These are phyloP conservation scores for Metschnikowia cerradonensis DNA, from an alignment of 805 yeast species.

Conservation along the genomic window DNA sequence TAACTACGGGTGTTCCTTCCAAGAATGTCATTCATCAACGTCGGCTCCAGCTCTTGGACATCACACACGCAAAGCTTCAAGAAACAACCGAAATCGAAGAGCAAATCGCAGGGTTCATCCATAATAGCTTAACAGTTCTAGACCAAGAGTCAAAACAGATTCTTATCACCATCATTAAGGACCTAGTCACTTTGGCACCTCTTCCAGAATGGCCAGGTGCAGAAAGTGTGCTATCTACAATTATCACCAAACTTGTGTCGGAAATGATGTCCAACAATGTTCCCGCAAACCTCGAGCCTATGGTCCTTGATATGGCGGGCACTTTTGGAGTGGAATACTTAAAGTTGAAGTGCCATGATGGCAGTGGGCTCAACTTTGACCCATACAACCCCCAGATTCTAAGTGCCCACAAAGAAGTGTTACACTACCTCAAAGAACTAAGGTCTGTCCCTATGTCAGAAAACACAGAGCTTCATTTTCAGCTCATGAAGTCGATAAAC, in stretches of 20 bases:
- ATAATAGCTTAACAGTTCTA: conserved; percentile 3
- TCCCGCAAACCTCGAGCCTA: conserved; percentile 9
- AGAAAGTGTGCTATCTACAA: conserved; percentile 23
- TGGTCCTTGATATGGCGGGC: conserved; percentile 8
- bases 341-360: background rate
- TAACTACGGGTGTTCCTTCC: conserved; percentile 8
- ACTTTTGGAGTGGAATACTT: conserved; percentile 6
- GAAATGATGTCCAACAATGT: conserved; percentile 2
- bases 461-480: conserved; percentile 4
- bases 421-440: conserved; percentile 3
- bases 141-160: conserved; percentile 8
- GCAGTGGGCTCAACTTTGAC: background rate
- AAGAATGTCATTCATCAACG: conserved; percentile 6
- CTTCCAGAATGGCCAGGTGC: conserved; percentile 63
- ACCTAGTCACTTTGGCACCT: conserved; percentile 46
- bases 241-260: background rate
- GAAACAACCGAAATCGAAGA: conserved; percentile 1
- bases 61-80: background rate
- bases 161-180: conserved; percentile 43
- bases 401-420: background rate
- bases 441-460: background rate
- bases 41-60: conserved; percentile 6
- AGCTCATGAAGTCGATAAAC: conserved; percentile 8
- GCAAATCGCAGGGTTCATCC: conserved; percentile 9
- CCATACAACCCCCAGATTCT: background rate